Evolutionary conservation across 2,329 filamentous ascomycete species (phyloP), one percentile per base, ranked within the genome.

Genomic region (Colletotrichum shisoi): DNA sequence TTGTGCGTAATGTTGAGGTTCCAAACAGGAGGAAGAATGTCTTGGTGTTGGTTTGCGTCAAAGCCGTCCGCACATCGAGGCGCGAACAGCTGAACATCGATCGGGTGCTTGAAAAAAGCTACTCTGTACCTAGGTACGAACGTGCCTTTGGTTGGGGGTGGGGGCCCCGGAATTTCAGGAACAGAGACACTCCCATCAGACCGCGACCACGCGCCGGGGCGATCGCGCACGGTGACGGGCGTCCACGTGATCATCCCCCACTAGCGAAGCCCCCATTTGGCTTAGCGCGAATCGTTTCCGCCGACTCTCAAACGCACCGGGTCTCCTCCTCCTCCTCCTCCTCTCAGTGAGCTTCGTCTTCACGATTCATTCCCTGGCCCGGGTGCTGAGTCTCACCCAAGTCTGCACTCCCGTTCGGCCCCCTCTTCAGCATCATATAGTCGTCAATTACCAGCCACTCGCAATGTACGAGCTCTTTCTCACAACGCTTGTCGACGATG

Each of bases 381-480:
- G 4, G 7, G 17, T 24, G 15, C 27, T 13, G 13, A 37, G 9
- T 15, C 31, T 34, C 8, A 3, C 52, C 17, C 42, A 15, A 34
- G 7, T 12, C 9, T 19, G 15, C 17, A 6, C 9, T n/a, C 17
- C 7, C 37, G 4, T 8, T 13, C 4, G 12, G 7, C n/a, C 8
- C 3, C 24, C 17, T 21, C 11, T 13, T n/a, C 39, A 52, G 3
- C 4, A 15, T n/a, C 13, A 3, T 15, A 8, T 11, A n/a, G 19
- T 2, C 61, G 44, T 21, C 19, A 37, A 58, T 63, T 63, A 69
- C 13, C 60, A 88, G 44, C 19, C 19, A 27, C 57, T 64, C 63
- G 69, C 17, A 57, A 88, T 87, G 85, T 83, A 87, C 72, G 86
- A 89, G 74, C 76, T 89, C 19, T 88, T 87, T 71, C 79, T 89